Base-by-base conservation (phyloP, 441 rosid species). In the Syzygium syzygioides region DNA sequence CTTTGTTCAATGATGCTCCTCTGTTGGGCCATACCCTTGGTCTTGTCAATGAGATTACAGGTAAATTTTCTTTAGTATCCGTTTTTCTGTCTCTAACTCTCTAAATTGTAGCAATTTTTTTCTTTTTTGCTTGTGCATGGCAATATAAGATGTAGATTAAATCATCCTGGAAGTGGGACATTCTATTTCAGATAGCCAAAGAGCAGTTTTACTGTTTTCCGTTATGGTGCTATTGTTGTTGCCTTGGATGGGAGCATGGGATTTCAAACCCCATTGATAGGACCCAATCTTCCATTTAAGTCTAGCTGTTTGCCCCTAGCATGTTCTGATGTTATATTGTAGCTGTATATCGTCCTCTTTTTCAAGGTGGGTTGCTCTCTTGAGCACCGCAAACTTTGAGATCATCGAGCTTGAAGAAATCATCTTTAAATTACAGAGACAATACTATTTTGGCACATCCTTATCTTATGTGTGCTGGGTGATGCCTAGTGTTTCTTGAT, bases 1-100 rank as follows among this genome's bases (percentile, higher is more conserved):
- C 90, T 79, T 85, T 23, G 79, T 91, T 93, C 56, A 64, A 85
- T 19, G 53, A 71, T 41, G 83, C 50, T 41, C 83, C 83, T 20
- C n/a, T 23, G 52, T 23, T 76, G 50, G 83, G n/a, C 9, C 83
- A 41, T 50, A 71, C 17, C 83, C 52, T 23, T 41, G 52, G n/a
- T 41, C 83, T 41, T 37, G n/a, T 76, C 83, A 37, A 76, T 37
- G 52, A 76, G n/a, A 76, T 41, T 37, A 41, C 83, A 76, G 52
- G n/a, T 41, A 23, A 76, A 45, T 37, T 45, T 76, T 76, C 83
- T 76, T 25, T 20, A 20, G 28, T 20, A 37, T 71, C 79, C 23
- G 45, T 68, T 34, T 34, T 19, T 68, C 79, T 18, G 48, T 68
- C 28, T 68, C 4, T 34, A 4, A 5, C 80, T 68, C 83, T 76